A percentile compares a stretch with the other conserved stretches of the same genome.
Evolutionary conservation across 2,329 filamentous ascomycete species (phyloP).

Genomic region (Thielaviopsis euricoi): DNA sequence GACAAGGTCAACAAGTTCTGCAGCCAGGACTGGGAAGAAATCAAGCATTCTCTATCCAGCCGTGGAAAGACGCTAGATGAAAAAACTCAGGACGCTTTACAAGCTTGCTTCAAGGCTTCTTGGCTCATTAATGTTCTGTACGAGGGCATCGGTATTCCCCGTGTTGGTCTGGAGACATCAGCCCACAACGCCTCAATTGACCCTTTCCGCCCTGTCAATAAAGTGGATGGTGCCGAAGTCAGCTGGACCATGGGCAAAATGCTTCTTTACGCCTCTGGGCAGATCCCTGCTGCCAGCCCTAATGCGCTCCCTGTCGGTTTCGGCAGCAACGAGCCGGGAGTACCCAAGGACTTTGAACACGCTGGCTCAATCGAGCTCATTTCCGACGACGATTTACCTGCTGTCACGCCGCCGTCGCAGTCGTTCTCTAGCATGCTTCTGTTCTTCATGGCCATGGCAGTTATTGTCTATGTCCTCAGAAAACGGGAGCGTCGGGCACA

Average conservation of each 20-base stretch:
- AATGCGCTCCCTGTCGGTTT: slow-evolving; percentile 66
- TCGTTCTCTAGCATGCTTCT: slow-evolving; percentile 59
- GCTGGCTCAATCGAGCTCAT: slow-evolving; percentile 35
- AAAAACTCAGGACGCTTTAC: slow-evolving; percentile 61
- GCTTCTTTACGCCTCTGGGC: slow-evolving; percentile 82
- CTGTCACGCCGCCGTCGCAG: slow-evolving; percentile 52
- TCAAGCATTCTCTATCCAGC: slow-evolving; percentile 47
- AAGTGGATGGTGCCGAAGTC: slow-evolving; percentile 79
- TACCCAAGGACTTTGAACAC: slow-evolving; percentile 68
- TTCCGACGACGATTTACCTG: slow-evolving; percentile 37
- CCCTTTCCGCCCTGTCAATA: slow-evolving; percentile 80
- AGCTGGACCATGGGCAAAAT: slow-evolving; percentile 97
- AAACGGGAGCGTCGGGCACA: slow-evolving; percentile 54
- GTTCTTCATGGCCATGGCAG: slow-evolving; percentile 56
- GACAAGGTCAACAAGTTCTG: slow-evolving; percentile 73
- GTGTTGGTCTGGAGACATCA: slow-evolving; percentile 54
- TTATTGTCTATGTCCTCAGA: slow-evolving; percentile 57
- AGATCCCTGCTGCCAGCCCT: slow-evolving; percentile 48
- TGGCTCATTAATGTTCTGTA: slow-evolving; percentile 97
- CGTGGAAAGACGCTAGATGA: slow-evolving; percentile 60
- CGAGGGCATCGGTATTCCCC: slow-evolving; percentile 84
- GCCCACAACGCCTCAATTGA: slow-evolving; percentile 58
- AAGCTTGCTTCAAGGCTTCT: slow-evolving; percentile 94
- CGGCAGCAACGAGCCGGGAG: slow-evolving; percentile 57
- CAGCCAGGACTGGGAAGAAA: slow-evolving; percentile 62